phyloP scores from a whole-genome alignment of 495 filamentous ascomycete species.

The Cryomyces minteri region DNA sequence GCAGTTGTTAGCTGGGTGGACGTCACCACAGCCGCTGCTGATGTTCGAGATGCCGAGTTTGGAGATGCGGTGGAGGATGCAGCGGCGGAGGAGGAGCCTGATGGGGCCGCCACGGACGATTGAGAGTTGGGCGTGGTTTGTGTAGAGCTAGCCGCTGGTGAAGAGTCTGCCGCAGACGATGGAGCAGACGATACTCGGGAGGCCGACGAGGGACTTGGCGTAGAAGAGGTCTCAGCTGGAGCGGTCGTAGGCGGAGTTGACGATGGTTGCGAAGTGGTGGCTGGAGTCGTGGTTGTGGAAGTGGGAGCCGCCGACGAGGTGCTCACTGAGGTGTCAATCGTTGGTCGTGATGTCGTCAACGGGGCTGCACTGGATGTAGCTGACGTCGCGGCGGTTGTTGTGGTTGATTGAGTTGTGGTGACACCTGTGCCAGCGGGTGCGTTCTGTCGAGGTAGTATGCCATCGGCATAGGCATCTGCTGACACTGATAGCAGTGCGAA shows the following conservation, averaged over 20 bases:
- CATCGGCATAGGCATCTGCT: background rate
- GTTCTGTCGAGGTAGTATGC: background rate
- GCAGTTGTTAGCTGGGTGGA: background rate
- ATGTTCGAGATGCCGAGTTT: background rate
- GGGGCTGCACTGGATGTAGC: background rate
- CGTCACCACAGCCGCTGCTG: background rate
- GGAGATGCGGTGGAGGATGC: background rate
- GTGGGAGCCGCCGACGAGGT: background rate
- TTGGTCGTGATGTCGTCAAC: background rate
- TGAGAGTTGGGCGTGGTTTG: conserved; percentile 1
- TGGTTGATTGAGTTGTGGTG: background rate
- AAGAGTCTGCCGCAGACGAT: background rate
- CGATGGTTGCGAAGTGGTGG: conserved; percentile 6
- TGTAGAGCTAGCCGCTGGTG: background rate
- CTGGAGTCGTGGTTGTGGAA: conserved; percentile 3
- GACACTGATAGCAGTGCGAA: too few relatives aligned
- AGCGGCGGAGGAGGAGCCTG: background rate
- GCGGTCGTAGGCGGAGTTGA: conserved; percentile 3
- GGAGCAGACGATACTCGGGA: background rate
- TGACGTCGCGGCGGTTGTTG: background rate
- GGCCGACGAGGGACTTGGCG: conserved; percentile 3
- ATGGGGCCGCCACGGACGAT: conserved; percentile 1
- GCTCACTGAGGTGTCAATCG: background rate
- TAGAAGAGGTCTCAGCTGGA: conserved; percentile 1
- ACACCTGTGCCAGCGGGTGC: background rate